Conservation (phyloP, 371 early-diverging fungal genomes). For the Basidiobolus meristosporus region DNA sequence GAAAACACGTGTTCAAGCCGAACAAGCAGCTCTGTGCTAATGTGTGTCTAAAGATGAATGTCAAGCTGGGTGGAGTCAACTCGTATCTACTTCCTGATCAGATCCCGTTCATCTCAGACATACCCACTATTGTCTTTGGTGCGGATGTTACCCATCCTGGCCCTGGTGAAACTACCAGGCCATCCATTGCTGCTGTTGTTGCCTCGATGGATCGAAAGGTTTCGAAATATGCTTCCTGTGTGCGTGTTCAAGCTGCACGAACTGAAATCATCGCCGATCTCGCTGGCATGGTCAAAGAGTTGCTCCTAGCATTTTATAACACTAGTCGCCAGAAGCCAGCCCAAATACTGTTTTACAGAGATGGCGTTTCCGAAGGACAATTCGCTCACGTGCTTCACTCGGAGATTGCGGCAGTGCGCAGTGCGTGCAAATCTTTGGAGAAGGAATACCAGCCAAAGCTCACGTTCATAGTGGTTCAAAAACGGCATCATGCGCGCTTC, state of each 20-base stretch:
- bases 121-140: constrained; percentile 64
- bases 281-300: constrained; percentile 57
- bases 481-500: constrained; percentile 91
- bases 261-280: constrained; percentile 81
- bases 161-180: constrained; percentile 48
- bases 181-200: constrained; percentile 82
- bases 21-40: constrained; percentile 51
- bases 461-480: constrained; percentile 87
- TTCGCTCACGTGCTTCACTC: constrained; percentile 52
- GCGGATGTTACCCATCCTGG: constrained; percentile 70
- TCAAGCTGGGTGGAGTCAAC: constrained; percentile 49
- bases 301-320: constrained; percentile 60
- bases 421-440: constrained; percentile 51
- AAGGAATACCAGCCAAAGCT: constrained; percentile 56
- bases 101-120: constrained; percentile 17
- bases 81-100: constrained; percentile 4
- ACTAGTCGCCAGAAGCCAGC: constrained; percentile 49
- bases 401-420: constrained; percentile 63
- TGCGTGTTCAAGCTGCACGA: constrained; percentile 66
- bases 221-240: constrained; percentile 63
- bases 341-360: constrained; percentile 85
- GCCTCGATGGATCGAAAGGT: constrained; percentile 77
- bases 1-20: constrained; percentile 37
- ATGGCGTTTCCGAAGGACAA: constrained; percentile 85
- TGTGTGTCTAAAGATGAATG: constrained; percentile 47